Percentiles rank a stretch among this genome's conserved stretches.
phyloP scores from a whole-genome alignment of 1,284 basidiomycete species.

The Melampsora abietis-canadensis region DNA sequence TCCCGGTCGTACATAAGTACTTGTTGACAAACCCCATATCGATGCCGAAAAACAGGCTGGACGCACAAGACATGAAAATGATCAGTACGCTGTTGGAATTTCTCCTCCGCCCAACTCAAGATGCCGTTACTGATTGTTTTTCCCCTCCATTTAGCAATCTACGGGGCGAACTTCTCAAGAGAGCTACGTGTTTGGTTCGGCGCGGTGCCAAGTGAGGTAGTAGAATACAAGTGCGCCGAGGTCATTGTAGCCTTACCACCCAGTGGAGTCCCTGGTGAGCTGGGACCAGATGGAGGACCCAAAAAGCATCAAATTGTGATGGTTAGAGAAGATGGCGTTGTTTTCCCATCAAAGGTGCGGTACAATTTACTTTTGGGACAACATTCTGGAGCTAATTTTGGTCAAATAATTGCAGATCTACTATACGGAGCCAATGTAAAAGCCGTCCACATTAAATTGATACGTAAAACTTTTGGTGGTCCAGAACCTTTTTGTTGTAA shows the following conservation, averaged over 20 bases:
- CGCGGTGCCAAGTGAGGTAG: slow-evolving; percentile 75
- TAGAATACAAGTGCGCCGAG: slow-evolving; percentile 83
- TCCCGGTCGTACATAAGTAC: slow-evolving; percentile 30
- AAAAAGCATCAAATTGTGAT: slow-evolving; percentile 68
- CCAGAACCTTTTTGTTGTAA: too few relatives aligned
- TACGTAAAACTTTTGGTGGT: too few relatives aligned
- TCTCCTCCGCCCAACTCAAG: slow-evolving; percentile 62
- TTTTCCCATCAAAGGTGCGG: slow-evolving; percentile 75
- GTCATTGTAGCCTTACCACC: slow-evolving; percentile 58
- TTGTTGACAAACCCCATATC: slow-evolving; percentile 3
- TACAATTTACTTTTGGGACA: too few relatives aligned
- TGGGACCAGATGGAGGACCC: slow-evolving; percentile 20
- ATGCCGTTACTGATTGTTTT: slow-evolving; percentile 60
- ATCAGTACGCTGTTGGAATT: slow-evolving; percentile 65
- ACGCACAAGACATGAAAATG: slow-evolving; percentile 79
- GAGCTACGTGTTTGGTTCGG: slow-evolving; percentile 81
- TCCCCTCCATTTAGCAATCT: slow-evolving; percentile 76
- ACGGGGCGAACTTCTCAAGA: slow-evolving; percentile 78
- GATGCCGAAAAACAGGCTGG: slow-evolving; percentile 50
- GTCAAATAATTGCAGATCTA: too few relatives aligned
- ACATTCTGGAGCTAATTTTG: too few relatives aligned
- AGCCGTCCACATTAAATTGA: too few relatives aligned
- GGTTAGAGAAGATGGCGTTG: slow-evolving; percentile 80
- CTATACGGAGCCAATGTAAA: too few relatives aligned
- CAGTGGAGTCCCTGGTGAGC: slow-evolving; percentile 45